Conservation (phyloP, 2,329 filamentous ascomycete genomes). For the Pseudogymnoascus pannorum region DNA sequence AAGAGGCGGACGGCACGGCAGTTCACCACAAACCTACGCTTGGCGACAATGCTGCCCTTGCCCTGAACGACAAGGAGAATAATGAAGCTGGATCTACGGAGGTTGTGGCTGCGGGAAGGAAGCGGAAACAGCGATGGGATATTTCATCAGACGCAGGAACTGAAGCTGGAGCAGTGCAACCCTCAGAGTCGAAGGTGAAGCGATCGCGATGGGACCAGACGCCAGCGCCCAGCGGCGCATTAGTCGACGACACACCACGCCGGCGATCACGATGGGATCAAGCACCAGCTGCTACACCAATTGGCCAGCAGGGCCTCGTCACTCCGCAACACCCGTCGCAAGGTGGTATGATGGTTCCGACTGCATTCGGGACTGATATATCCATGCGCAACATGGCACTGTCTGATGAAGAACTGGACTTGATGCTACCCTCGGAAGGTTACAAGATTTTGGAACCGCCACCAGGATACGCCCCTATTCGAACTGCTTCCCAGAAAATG, state of each 20-base stretch:
- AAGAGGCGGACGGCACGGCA: slow-evolving; percentile 47
- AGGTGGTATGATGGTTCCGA: slow-evolving; percentile 42
- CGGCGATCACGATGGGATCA: slow-evolving; percentile 88
- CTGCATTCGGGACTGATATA: slow-evolving; percentile 75
- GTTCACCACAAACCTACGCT: slow-evolving; percentile 67
- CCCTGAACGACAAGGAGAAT: slow-evolving; percentile 58
- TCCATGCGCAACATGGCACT: slow-evolving; percentile 71
- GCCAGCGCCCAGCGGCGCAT: slow-evolving; percentile 44
- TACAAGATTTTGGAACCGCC: slow-evolving; percentile 90
- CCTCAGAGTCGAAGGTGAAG: slow-evolving; percentile 49
- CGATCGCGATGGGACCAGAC: slow-evolving; percentile 85
- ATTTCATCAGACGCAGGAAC: slow-evolving; percentile 53
- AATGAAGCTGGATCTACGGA: slow-evolving; percentile 62
- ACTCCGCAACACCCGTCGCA: slow-evolving; percentile 71
- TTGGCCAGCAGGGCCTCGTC: slow-evolving; percentile 65
- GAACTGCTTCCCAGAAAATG: slow-evolving; percentile 67
- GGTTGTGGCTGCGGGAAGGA: slow-evolving; percentile 55
- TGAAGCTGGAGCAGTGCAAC: slow-evolving; percentile 42
- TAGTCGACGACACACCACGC: slow-evolving; percentile 54
- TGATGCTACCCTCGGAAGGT: slow-evolving; percentile 82
- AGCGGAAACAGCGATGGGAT: slow-evolving; percentile 96
- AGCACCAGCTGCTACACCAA: slow-evolving; percentile 72
- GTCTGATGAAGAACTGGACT: slow-evolving; percentile 89
- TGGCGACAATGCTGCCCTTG: slow-evolving; percentile 47
- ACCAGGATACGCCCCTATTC: slow-evolving; percentile 81